A percentile compares a stretch with the other conserved stretches of the same genome.
phyloP scores from a whole-genome alignment of 805 yeast species.

The Metschnikowia drakensbergensis region DNA sequence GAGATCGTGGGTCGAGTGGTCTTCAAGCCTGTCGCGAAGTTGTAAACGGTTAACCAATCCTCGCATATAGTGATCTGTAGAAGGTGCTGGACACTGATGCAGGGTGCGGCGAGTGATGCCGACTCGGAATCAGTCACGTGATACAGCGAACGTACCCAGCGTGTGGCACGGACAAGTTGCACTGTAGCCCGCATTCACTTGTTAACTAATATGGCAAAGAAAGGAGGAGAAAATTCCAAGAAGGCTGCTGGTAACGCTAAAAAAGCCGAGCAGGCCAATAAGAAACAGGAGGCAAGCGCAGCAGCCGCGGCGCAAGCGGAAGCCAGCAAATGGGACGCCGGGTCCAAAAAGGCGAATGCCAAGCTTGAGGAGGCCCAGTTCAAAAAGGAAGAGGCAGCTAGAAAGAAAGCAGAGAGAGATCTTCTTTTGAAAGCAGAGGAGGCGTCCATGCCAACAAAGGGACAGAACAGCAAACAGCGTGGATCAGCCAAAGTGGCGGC shows the following conservation, averaged over 20 bases:
- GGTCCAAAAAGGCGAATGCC: constrained; percentile 63
- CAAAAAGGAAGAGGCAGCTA: constrained; percentile 71
- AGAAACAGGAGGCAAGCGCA: constrained; percentile 51
- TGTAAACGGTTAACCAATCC: background rate
- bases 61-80: background rate
- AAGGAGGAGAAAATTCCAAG: constrained; percentile 46
- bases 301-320: constrained; percentile 50
- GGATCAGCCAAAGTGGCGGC: constrained; percentile 68
- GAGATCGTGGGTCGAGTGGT: constrained; percentile 43
- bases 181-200: background rate
- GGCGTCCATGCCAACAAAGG: constrained; percentile 57
- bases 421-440: constrained; percentile 62
- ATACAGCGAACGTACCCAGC: background rate
- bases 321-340: constrained; percentile 65
- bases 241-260: constrained; percentile 62
- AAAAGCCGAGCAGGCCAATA: constrained; percentile 61
- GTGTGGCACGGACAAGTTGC: background rate
- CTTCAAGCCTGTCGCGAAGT: constrained; percentile 19
- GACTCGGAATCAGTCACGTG: constrained; percentile 1
- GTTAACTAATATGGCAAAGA: constrained; percentile 19
- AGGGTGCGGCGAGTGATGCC: background rate
- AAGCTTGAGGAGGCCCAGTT: constrained; percentile 67
- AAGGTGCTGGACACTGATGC: background rate
- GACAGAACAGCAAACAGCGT: constrained; percentile 50
- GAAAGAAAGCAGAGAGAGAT: constrained; percentile 81